A percentile compares a stretch with the other conserved stretches of the same genome.
phyloP scores from a whole-genome alignment of 1,284 basidiomycete genomes.

The Ganoderma multipileum region DNA sequence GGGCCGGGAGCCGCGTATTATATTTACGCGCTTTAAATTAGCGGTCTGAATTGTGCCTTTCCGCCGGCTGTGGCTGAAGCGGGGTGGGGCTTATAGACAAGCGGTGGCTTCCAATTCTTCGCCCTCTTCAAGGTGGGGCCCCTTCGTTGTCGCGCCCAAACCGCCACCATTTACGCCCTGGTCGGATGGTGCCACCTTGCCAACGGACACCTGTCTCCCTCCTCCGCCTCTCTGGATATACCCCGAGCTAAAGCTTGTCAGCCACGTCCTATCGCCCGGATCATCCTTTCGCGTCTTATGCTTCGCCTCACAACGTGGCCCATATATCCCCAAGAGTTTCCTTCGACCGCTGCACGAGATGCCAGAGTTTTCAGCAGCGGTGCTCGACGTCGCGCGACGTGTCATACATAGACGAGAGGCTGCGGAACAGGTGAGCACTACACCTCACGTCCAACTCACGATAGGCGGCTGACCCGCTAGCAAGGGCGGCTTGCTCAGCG shows the following conservation, averaged over 20 bases:
- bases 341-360: slow-evolving; percentile 27
- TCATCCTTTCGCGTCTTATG: not conserved
- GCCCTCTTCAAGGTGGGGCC: not conserved
- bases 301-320: not conserved
- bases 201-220: not conserved
- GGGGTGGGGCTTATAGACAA: not conserved
- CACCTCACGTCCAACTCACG: not conserved
- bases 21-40: not conserved
- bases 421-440: slow-evolving; percentile 36
- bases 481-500: slow-evolving; percentile 76
- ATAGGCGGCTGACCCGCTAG: not conserved
- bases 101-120: not conserved
- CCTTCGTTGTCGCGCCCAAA: not conserved
- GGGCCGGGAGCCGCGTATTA: not conserved
- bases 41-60: not conserved
- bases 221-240: not conserved
- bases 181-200: not conserved
- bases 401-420: slow-evolving; percentile 34
- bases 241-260: not conserved
- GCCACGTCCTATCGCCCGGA: not conserved
- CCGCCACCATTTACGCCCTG: not conserved
- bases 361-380: slow-evolving; percentile 36
- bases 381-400: slow-evolving; percentile 33
- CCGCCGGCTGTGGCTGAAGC: slow-evolving; percentile 1
- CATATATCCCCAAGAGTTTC: not conserved